A percentile compares a stretch with the other conserved stretches of the same genome.
Evolutionary conservation across 495 filamentous ascomycete genomes (phyloP).

Genomic region (Tuber aestivum): DNA sequence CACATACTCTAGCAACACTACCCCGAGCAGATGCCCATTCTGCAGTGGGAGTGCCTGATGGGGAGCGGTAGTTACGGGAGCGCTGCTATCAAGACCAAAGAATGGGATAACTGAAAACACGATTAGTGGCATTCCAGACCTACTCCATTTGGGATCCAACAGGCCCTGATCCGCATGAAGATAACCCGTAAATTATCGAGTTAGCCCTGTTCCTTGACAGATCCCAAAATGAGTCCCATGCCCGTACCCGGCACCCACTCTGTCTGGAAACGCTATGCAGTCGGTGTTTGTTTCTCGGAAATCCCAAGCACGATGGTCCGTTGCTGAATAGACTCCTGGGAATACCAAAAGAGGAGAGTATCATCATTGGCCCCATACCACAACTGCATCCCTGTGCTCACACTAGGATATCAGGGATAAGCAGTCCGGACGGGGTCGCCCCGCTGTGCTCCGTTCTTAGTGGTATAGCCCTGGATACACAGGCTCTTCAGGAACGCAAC

Average conservation of each 20-base stretch:
- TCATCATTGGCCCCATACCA: constrained; percentile 51
- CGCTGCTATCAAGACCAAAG: constrained; percentile 6
- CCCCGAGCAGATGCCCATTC: constrained; percentile 1
- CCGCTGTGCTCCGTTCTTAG: constrained; percentile 50
- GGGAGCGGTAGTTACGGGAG: constrained; percentile 6
- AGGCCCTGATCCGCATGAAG: constrained; percentile 23
- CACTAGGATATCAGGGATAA: constrained; percentile 29
- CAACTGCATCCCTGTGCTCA: constrained; percentile 50
- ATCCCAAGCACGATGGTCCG: constrained; percentile 50
- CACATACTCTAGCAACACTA: constrained; percentile 14
- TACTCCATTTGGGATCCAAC: background rate
- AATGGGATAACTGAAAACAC: background rate
- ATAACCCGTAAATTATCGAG: constrained; percentile 22
- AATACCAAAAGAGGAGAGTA: constrained; percentile 50
- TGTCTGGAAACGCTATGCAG: constrained; percentile 42
- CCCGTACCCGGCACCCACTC: constrained; percentile 51
- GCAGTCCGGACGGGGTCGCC: constrained; percentile 47
- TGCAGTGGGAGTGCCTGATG: background rate
- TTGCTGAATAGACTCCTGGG: constrained; percentile 52
- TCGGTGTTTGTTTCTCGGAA: constrained; percentile 43
- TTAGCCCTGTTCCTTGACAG: constrained; percentile 20
- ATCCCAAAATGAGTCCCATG: constrained; percentile 47
- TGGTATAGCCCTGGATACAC: constrained; percentile 49
- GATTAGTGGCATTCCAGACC: background rate
- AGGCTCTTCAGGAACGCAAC: constrained; percentile 48